These are phyloP conservation scores for Penicillium mononematosum DNA, from an alignment of 495 filamentous ascomycete species.

Conservation along the genomic window DNA sequence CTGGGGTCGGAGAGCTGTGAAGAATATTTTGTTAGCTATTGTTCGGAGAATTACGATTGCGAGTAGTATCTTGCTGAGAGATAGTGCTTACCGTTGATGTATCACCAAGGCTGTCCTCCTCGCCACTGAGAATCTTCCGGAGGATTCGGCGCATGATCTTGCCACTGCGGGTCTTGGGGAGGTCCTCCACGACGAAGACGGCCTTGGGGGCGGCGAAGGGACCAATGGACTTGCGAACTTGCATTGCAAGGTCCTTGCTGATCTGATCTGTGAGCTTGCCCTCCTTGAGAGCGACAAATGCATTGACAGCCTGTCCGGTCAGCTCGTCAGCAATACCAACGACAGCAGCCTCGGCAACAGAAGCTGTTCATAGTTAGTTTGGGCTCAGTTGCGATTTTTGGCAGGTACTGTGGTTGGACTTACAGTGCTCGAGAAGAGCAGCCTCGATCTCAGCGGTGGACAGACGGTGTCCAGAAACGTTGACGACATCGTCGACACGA, in stretches of 20 bases:
- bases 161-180: slow-evolving; percentile 93
- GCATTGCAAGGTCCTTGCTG: slow-evolving; percentile 87
- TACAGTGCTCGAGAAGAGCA: slow-evolving; percentile 86
- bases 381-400: background rate
- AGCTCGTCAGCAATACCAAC: slow-evolving; percentile 92
- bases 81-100: slow-evolving; percentile 71
- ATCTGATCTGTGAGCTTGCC: slow-evolving; percentile 77
- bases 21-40: slow-evolving; percentile 35
- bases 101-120: slow-evolving; percentile 96
- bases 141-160: slow-evolving; percentile 99
- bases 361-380: slow-evolving; percentile 27
- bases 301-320: slow-evolving; percentile 95
- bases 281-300: slow-evolving; percentile 92
- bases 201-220: slow-evolving; percentile 97
- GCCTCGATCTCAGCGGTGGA: slow-evolving; percentile 98
- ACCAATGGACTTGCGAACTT: slow-evolving; percentile 95
- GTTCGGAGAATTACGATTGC: background rate
- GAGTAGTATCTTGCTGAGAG: background rate
- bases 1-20: slow-evolving; percentile 81
- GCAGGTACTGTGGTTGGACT: slow-evolving; percentile 23
- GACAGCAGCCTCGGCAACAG: slow-evolving; percentile 90
- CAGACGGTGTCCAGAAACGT: slow-evolving; percentile 92
- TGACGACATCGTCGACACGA: slow-evolving; percentile 97
- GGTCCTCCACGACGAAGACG: slow-evolving; percentile 82
- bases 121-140: slow-evolving; percentile 92